phyloP scores from a whole-genome alignment of 345 rosid genomes.

The Eucalyptus sideroxylon region DNA sequence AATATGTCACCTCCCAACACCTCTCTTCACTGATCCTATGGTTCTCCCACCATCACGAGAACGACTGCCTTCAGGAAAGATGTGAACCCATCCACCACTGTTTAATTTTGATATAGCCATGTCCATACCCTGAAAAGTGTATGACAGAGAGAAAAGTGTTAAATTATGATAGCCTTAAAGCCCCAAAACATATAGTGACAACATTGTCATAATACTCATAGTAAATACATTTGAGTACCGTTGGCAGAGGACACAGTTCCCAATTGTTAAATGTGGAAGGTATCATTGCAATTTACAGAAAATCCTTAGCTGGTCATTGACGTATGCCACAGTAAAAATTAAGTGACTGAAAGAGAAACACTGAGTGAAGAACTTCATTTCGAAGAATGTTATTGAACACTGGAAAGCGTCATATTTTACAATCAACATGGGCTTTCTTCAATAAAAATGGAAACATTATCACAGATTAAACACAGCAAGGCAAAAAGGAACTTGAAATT shows the following conservation, averaged over 20 bases:
- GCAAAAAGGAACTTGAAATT: background rate
- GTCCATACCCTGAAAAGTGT: conserved; percentile 73
- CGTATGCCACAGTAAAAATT: background rate
- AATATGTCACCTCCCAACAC: conserved; percentile 71
- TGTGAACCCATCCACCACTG: conserved; percentile 95
- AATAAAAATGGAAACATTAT: background rate
- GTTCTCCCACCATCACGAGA: conserved; percentile 95
- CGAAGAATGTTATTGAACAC: background rate
- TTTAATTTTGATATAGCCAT: conserved; percentile 86
- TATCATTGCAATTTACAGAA: background rate
- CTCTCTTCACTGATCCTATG: conserved; percentile 74
- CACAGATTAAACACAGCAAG: background rate
- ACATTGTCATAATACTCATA: background rate
- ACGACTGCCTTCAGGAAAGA: conserved; percentile 95
- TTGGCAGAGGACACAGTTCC: background rate
- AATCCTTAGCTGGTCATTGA: background rate
- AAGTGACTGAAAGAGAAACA: background rate
- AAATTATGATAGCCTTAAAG: background rate
- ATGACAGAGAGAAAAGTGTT: background rate
- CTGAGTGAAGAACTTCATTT: background rate
- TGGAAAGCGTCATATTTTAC: background rate
- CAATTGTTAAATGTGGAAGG: background rate
- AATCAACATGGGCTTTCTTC: background rate
- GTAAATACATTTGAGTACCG: background rate
- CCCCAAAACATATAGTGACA: background rate